Conservation (phyloP, 768 basidiomycete genomes). For the Macrolepiota albuminosa region DNA sequence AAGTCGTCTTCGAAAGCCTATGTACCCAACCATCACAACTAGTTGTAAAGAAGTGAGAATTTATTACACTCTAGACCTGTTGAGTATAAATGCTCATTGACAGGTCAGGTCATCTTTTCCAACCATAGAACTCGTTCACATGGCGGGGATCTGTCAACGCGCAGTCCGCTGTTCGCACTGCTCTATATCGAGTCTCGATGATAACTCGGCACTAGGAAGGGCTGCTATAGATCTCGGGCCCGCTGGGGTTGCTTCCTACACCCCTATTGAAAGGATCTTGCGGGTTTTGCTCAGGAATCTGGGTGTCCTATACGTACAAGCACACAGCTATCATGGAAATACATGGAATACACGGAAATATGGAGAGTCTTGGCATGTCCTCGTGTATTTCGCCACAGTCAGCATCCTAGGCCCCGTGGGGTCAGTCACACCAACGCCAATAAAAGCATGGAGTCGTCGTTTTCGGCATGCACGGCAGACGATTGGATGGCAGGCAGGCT, state of each 20-base stretch:
- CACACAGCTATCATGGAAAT: not conserved
- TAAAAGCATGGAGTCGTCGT: constrained; percentile 10
- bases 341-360: constrained; percentile 1
- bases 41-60: constrained; percentile 10
- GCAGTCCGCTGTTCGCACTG: constrained; percentile 13
- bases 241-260: constrained; percentile 7
- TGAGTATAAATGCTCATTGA: constrained; percentile 4
- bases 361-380: not conserved
- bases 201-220: not conserved
- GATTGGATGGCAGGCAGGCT: constrained; percentile 8
- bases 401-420: not conserved
- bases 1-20: constrained; percentile 18
- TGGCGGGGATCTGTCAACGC: constrained; percentile 9
- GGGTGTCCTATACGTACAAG: not conserved
- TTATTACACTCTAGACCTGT: not conserved
- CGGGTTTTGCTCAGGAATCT: not conserved
- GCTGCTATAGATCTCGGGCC: constrained; percentile 7
- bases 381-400: not conserved
- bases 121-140: constrained; percentile 12
- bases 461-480: constrained; percentile 27
- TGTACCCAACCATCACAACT: not conserved
- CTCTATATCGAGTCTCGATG: not conserved
- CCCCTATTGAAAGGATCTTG: constrained; percentile 15
- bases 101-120: constrained; percentile 11
- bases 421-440: constrained; percentile 3